A percentile compares a stretch with the other conserved stretches of the same genome.
These are phyloP conservation scores for Linderniella brevidens DNA, from an alignment of 257 asterid genomes.

Conservation along the genomic window DNA sequence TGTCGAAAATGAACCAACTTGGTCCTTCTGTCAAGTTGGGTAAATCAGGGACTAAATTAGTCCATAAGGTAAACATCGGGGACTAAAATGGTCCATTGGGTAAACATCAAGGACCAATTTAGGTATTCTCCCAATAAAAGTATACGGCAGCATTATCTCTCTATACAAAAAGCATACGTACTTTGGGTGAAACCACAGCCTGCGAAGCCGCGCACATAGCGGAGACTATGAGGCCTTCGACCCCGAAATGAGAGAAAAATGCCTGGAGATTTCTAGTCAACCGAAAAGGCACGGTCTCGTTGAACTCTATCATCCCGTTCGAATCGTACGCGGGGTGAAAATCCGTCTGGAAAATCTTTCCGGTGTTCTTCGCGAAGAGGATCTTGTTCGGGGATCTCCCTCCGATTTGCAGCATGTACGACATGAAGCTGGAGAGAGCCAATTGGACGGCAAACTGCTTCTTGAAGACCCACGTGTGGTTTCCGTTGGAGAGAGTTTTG, in stretches of 20 bases:
- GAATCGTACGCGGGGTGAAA: conserved; percentile 96
- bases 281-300: conserved; percentile 93
- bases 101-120: no score
- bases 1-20: no score
- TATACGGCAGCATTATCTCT: no score
- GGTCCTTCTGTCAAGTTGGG: no score
- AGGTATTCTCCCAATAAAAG: no score
- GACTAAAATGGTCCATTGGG: no score
- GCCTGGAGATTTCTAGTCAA: conserved; percentile 91
- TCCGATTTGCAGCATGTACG: conserved; percentile 92
- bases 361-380: conserved; percentile 88
- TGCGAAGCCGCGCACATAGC: conserved; percentile 95
- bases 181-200: conserved; percentile 96
- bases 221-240: conserved; percentile 89
- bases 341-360: conserved; percentile 94
- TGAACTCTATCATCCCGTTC: conserved; percentile 92
- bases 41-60: no score
- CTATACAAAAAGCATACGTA: conserved; percentile 20
- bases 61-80: no score
- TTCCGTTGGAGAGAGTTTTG: conserved; percentile 77
- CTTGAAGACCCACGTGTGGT: conserved; percentile 93
- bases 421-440: conserved; percentile 92
- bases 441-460: conserved; percentile 93
- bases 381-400: conserved; percentile 98
- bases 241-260: conserved; percentile 93